Evolutionary conservation across 2,329 filamentous ascomycete genomes (phyloP).

Genomic region (Botryotinia narcissicola): DNA sequence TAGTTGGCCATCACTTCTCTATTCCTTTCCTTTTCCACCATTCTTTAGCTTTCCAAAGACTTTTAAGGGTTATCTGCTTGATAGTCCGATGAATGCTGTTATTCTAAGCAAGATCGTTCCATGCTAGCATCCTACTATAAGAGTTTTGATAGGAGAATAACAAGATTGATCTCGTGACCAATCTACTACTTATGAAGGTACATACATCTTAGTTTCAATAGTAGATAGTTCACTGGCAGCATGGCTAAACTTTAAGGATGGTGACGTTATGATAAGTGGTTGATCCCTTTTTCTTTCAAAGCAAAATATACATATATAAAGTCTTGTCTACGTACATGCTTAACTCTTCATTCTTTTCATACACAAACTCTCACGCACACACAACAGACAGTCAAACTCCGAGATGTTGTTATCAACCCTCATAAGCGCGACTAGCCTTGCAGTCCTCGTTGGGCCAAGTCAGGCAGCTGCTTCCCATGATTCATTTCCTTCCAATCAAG

Average conservation of each 20-base stretch:
- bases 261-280: background rate
- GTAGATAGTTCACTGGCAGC: background rate
- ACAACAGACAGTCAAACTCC: background rate
- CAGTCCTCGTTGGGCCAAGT: background rate
- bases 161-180: background rate
- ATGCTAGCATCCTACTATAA: background rate
- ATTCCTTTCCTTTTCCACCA: background rate
- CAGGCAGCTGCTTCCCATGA: background rate
- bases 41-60: background rate
- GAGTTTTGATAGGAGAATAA: background rate
- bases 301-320: background rate
- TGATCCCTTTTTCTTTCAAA: background rate
- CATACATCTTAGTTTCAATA: too few relatives aligned
- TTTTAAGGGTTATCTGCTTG: background rate
- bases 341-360: background rate
- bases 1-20: background rate
- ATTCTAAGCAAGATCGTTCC: background rate
- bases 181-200: too few relatives aligned
- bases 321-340: background rate
- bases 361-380: background rate
- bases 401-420: background rate
- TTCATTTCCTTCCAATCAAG: background rate
- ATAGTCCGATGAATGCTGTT: background rate
- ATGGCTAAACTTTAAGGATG: background rate
- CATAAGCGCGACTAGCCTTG: background rate